A percentile compares a stretch with the other conserved stretches of the same genome.
phyloP scores from a whole-genome alignment of 345 rosid species.

The Hevea brasiliensis region DNA sequence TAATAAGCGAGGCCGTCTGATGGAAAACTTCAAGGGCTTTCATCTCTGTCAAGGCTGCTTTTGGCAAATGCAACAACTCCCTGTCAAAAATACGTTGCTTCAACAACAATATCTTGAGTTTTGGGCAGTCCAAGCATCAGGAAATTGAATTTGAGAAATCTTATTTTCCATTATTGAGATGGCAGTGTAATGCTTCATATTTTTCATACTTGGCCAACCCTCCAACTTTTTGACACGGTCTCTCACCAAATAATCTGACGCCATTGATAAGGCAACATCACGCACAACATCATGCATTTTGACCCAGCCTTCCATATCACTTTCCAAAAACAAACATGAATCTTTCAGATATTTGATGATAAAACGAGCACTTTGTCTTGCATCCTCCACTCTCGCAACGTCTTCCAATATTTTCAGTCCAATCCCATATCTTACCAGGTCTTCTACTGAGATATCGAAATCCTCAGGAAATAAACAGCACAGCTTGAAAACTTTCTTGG shows the following conservation, averaged over 20 bases:
- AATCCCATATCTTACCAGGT: conserved; percentile 5
- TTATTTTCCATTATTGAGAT: too few relatives aligned
- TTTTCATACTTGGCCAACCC: background rate
- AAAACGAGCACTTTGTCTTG: background rate
- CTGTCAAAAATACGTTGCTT: too few relatives aligned
- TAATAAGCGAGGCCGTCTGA: too few relatives aligned
- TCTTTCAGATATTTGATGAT: background rate
- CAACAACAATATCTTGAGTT: too few relatives aligned
- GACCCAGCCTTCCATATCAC: background rate
- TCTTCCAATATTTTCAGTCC: conserved; percentile 11
- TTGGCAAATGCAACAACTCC: too few relatives aligned
- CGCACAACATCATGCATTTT: conserved; percentile 13
- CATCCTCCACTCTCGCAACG: background rate
- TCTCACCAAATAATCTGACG: background rate
- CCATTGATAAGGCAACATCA: background rate
- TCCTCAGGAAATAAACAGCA: conserved; percentile 19
- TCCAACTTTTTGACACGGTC: too few relatives aligned
- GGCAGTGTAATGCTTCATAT: conserved; percentile 2
- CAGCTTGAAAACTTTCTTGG: background rate
- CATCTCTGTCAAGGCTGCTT: too few relatives aligned
- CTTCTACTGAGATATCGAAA: conserved; percentile 4
- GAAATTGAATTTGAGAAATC: too few relatives aligned
- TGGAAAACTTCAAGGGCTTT: too few relatives aligned
- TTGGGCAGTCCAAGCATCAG: too few relatives aligned
- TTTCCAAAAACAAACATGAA: background rate